phyloP scores from a whole-genome alignment of 2,329 filamentous ascomycete species.

The Colletotrichum siamense region DNA sequence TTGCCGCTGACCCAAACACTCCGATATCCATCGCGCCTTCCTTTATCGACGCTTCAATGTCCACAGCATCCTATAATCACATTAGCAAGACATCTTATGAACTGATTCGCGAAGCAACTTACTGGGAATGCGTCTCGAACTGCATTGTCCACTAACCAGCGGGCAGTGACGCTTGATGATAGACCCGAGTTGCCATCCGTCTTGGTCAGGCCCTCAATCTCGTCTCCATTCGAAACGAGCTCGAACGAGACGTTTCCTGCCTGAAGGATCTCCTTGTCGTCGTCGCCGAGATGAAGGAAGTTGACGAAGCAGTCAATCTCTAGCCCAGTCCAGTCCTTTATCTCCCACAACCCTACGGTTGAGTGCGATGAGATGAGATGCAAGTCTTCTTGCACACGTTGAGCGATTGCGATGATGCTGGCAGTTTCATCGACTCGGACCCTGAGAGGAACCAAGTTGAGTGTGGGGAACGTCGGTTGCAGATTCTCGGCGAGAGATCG shows the following conservation, averaged over 20 bases:
- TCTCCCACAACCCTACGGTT: conserved; percentile 70
- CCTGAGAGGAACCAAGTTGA: conserved; percentile 79
- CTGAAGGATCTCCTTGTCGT: not conserved
- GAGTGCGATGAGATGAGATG: conserved; percentile 61
- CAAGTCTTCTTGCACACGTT: conserved; percentile 71
- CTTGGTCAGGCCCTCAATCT: not conserved
- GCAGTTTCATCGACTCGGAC: conserved; percentile 44
- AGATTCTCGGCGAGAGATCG: conserved; percentile 60
- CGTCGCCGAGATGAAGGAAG: conserved; percentile 63
- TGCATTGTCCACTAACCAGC: conserved; percentile 27
- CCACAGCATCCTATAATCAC: conserved; percentile 38
- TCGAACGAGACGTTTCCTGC: not conserved
- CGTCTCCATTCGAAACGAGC: conserved; percentile 31
- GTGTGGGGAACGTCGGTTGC: conserved; percentile 66
- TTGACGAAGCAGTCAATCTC: conserved; percentile 79
- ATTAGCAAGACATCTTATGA: not conserved
- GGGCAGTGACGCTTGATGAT: not conserved
- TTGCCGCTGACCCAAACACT: conserved; percentile 37
- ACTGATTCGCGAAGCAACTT: not conserved
- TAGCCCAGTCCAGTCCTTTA: conserved; percentile 77
- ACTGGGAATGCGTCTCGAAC: conserved; percentile 37
- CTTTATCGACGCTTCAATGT: conserved; percentile 44
- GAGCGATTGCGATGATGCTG: conserved; percentile 57
- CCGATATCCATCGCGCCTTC: conserved; percentile 40
- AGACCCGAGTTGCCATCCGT: not conserved